Conservation (phyloP, 768 basidiomycete genomes). For the Rhodotorula kratochvilovae region DNA sequence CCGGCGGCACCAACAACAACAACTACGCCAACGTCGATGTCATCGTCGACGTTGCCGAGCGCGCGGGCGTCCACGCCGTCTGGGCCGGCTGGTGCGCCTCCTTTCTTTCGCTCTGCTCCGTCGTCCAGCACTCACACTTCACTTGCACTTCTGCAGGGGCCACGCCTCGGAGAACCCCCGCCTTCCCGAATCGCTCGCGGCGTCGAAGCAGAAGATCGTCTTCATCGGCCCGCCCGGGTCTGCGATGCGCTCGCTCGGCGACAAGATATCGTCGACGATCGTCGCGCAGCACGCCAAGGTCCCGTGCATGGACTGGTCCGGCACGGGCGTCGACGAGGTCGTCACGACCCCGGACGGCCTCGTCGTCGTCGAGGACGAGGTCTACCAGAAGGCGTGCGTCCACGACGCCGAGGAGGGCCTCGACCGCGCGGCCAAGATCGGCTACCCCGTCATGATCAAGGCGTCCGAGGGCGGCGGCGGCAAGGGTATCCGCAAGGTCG, state of each 20-base stretch:
- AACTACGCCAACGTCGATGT: constrained; percentile 99
- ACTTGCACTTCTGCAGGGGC: constrained; percentile 55
- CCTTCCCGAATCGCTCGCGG: constrained; percentile 84
- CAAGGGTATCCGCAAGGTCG: constrained; percentile 96
- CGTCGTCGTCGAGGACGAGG: constrained; percentile 88
- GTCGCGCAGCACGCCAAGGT: constrained; percentile 95
- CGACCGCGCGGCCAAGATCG: constrained; percentile 74
- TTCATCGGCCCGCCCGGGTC: constrained; percentile 99
- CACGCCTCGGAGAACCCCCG: constrained; percentile 99
- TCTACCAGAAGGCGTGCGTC: constrained; percentile 82
- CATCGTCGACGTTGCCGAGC: constrained; percentile 95
- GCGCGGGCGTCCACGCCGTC: constrained; percentile 94
- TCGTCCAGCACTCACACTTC: not conserved
- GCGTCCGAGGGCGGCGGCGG: constrained; percentile 98
- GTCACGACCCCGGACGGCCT: constrained; percentile 76
- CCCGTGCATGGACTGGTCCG: constrained; percentile 99
- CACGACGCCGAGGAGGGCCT: constrained; percentile 81
- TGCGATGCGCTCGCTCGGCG: constrained; percentile 97
- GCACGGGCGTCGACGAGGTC: constrained; percentile 86
- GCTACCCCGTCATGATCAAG: constrained; percentile 99
- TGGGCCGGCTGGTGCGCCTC: constrained; percentile 86
- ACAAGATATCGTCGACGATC: constrained; percentile 99
- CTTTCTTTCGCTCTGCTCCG: not conserved
- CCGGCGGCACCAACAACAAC: constrained; percentile 97
- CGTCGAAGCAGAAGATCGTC: constrained; percentile 90